phyloP scores from a whole-genome alignment of 768 basidiomycete species.

The Coprinopsis sp. region DNA sequence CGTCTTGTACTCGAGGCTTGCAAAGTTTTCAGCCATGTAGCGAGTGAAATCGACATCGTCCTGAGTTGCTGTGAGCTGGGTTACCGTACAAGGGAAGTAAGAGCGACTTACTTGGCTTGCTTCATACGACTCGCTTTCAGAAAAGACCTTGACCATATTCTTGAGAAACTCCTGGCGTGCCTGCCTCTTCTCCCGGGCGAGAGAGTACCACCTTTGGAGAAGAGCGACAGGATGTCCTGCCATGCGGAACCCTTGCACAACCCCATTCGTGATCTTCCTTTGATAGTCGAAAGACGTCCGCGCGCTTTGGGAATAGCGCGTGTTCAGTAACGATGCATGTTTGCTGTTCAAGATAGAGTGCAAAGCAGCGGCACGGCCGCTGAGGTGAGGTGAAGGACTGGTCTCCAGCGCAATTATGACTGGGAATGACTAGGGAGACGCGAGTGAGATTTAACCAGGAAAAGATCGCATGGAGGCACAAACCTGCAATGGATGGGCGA shows the following conservation, averaged over 20 bases:
- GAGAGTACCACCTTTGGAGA: slow-evolving; percentile 84
- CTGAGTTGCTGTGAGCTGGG: slow-evolving; percentile 28
- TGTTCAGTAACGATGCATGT: slow-evolving; percentile 85
- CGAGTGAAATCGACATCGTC: slow-evolving; percentile 82
- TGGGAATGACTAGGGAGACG: slow-evolving; percentile 67
- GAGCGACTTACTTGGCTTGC: slow-evolving; percentile 60
- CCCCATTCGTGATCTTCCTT: slow-evolving; percentile 43
- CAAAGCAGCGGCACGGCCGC: slow-evolving; percentile 71
- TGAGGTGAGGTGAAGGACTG: slow-evolving; percentile 52
- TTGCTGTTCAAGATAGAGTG: slow-evolving; percentile 84
- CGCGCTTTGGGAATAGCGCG: slow-evolving; percentile 78
- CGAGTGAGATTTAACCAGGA: background rate
- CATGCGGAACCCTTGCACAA: slow-evolving; percentile 64
- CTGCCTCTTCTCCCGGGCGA: slow-evolving; percentile 87
- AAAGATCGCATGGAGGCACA: slow-evolving; percentile 10
- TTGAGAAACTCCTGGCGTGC: slow-evolving; percentile 85
- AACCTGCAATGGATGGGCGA: slow-evolving; percentile 91
- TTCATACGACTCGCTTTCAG: slow-evolving; percentile 55
- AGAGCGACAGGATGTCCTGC: slow-evolving; percentile 66
- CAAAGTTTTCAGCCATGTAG: slow-evolving; percentile 94
- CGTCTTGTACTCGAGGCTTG: slow-evolving; percentile 90
- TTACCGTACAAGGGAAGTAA: slow-evolving; percentile 3
- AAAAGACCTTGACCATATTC: slow-evolving; percentile 76
- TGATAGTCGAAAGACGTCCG: slow-evolving; percentile 83
- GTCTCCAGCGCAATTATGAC: slow-evolving; percentile 94